Percentiles rank a stretch among this genome's conserved stretches.
Evolutionary conservation across 441 rosid genomes (phyloP).

Genomic region (Erodium texanum): DNA sequence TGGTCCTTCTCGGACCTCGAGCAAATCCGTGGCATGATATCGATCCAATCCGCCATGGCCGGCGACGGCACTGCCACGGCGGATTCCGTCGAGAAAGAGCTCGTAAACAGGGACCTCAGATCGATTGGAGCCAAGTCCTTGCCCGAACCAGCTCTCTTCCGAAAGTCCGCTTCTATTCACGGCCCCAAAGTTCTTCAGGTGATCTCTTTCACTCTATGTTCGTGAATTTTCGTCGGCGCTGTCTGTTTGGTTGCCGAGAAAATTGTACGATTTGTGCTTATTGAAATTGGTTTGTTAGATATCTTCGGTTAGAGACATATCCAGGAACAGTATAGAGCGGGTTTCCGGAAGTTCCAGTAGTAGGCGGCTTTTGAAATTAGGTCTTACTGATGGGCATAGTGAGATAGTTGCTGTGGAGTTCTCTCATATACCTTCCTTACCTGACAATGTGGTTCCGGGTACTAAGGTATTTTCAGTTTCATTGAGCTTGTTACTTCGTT

Average conservation of each 20-base stretch:
- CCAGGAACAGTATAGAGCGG: conserved; percentile 52
- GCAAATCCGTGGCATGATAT: conserved; percentile 33
- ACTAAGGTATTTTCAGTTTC: conserved; percentile 50
- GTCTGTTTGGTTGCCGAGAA: conserved; percentile 1
- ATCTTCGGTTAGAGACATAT: conserved; percentile 59
- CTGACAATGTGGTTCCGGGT: conserved; percentile 62
- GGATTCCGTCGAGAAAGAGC: conserved; percentile 57
- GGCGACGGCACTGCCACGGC: conserved; percentile 33
- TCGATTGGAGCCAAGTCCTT: conserved; percentile 59
- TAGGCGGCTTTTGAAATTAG: conserved; percentile 43
- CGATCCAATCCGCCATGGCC: conserved; percentile 34
- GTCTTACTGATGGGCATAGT: conserved; percentile 57
- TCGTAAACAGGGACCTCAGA: conserved; percentile 61
- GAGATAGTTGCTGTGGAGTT: conserved; percentile 72
- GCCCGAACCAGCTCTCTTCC: conserved; percentile 38
- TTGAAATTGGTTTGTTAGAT: conserved; percentile 31
- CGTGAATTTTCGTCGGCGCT: background rate
- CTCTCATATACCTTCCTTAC: conserved; percentile 44
- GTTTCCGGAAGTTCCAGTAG: conserved; percentile 38
- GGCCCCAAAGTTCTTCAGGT: conserved; percentile 86
- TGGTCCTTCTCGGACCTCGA: conserved; percentile 50
- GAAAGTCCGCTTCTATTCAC: conserved; percentile 43
- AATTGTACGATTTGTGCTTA: background rate
- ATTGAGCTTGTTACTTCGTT: background rate
- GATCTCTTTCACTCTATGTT: background rate